phyloP scores from a whole-genome alignment of 2,329 filamentous ascomycete species.

The Fusarium falciforme region DNA sequence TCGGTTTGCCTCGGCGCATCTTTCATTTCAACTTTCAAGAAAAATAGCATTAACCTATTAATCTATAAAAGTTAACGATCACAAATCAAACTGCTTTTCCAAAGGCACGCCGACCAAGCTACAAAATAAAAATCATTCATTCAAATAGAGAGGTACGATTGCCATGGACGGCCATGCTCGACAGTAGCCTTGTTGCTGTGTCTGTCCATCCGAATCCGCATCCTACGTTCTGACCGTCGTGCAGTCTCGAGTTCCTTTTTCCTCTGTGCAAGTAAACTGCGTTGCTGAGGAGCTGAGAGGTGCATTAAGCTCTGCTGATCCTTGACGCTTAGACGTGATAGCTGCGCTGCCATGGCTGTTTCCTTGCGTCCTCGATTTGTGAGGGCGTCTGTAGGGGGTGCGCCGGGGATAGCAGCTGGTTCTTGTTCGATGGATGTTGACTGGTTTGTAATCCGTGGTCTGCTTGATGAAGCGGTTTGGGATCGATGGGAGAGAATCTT shows the following conservation, averaged over 20 bases:
- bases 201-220: constrained; percentile 17
- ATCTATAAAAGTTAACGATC: background rate
- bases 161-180: constrained; percentile 1
- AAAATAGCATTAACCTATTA: background rate
- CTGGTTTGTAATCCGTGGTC: background rate
- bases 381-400: background rate
- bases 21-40: background rate
- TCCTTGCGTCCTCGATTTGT: constrained; percentile 15
- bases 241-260: constrained; percentile 29
- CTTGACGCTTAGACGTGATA: constrained; percentile 9
- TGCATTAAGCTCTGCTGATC: constrained; percentile 38
- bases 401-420: background rate
- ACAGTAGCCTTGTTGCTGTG: constrained; percentile 30
- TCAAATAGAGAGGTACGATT: background rate
- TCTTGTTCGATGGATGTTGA: background rate
- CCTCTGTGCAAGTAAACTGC: constrained; percentile 12
- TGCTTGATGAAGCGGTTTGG: background rate
- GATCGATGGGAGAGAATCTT: constrained; percentile 6
- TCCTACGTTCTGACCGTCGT: constrained; percentile 9
- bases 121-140: background rate
- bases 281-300: constrained; percentile 27
- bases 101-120: background rate
- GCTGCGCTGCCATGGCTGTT: constrained; percentile 14
- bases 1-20: no score
- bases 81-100: background rate